Evolutionary conservation across 2,329 filamentous ascomycete species (phyloP).

Genomic region (Ascomycota sp.): DNA sequence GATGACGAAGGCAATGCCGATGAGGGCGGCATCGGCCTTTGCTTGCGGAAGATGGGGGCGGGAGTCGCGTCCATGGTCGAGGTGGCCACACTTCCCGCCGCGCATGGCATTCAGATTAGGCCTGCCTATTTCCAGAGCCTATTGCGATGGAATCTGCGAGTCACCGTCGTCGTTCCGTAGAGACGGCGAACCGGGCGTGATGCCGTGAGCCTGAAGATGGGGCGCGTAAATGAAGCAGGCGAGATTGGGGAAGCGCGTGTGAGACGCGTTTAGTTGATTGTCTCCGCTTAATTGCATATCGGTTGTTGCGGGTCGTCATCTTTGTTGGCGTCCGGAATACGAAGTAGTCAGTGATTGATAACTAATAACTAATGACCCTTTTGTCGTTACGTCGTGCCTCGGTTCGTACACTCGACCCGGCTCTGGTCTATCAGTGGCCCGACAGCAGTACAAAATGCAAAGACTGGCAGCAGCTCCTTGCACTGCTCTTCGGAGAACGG

Average conservation of each 20-base stretch:
- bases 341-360: too few species aligned
- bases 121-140: not conserved
- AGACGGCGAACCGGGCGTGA: too few species aligned
- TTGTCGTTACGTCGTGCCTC: too few species aligned
- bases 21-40: conserved; percentile 13
- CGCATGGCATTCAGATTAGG: not conserved
- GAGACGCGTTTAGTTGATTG: conserved; percentile 17
- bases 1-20: conserved; percentile 68
- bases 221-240: too few species aligned
- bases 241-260: conserved; percentile 8
- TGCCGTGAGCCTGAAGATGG: too few species aligned
- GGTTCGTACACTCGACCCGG: too few species aligned
- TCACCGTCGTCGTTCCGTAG: too few species aligned
- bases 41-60: conserved; percentile 15
- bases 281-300: conserved; percentile 9
- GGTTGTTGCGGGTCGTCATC: not conserved
- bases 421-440: too few species aligned
- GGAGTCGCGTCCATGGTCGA: conserved; percentile 17
- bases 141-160: too few species aligned
- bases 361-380: too few species aligned
- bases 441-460: not conserved
- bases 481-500: conserved; percentile 5
- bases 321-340: too few species aligned
- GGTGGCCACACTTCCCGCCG: too few species aligned
- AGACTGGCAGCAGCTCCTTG: conserved; percentile 10